phyloP scores from a whole-genome alignment of 768 basidiomycete genomes.

The Leccinum barrowsii region DNA sequence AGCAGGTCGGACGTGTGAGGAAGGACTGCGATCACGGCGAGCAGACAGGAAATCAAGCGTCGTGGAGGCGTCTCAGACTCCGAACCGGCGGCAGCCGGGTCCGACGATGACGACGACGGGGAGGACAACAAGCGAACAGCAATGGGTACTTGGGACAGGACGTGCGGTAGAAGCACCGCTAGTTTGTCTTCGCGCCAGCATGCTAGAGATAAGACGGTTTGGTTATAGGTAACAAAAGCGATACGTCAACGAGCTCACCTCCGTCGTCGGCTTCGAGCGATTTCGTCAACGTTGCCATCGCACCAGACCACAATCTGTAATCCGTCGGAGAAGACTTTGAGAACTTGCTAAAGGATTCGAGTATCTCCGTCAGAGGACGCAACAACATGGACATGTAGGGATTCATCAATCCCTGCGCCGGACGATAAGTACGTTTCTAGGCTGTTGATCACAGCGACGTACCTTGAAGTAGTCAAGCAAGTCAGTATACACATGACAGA shows the following conservation, averaged over 20 bases:
- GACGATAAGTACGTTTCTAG: background rate
- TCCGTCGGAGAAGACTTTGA: conserved; percentile 25
- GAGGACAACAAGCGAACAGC: conserved; percentile 33
- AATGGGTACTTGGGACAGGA: conserved; percentile 65
- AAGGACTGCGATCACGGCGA: conserved; percentile 15
- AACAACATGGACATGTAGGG: conserved; percentile 85
- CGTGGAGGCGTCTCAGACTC: conserved; percentile 8
- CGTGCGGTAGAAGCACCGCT: conserved; percentile 51
- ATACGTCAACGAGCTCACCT: conserved; percentile 42
- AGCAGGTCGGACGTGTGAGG: conserved; percentile 40
- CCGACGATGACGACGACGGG: background rate
- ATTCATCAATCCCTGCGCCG: conserved; percentile 75
- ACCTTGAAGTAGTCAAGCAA: conserved; percentile 90
- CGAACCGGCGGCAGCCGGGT: background rate
- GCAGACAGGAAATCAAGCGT: conserved; percentile 15
- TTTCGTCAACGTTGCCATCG: conserved; percentile 61
- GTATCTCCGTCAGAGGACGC: conserved; percentile 58
- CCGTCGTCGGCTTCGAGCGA: conserved; percentile 78
- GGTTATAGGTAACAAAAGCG: background rate
- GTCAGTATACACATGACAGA: conserved; percentile 68
- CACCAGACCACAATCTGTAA: conserved; percentile 56
- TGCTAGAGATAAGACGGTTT: conserved; percentile 39
- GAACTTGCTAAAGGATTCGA: conserved; percentile 47
- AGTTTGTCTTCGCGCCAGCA: conserved; percentile 91
- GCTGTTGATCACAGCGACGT: conserved; percentile 10